Evolutionary conservation across 768 basidiomycete genomes (phyloP).

Genomic region (Russula vinacea): DNA sequence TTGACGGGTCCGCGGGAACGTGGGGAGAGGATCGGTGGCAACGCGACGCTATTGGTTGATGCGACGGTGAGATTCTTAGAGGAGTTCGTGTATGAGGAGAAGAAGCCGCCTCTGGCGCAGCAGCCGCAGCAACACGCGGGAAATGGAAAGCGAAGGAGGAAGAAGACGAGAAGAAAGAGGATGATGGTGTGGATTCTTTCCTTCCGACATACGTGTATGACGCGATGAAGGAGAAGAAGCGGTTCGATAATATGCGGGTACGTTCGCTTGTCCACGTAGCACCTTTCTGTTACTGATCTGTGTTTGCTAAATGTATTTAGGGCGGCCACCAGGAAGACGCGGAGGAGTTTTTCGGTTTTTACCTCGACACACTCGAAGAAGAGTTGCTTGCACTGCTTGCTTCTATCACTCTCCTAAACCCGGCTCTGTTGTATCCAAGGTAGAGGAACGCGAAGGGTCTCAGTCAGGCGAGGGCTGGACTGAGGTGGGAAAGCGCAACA

Average conservation of each 20-base stretch:
- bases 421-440: slow-evolving; percentile 32
- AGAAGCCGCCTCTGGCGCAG: slow-evolving; percentile 32
- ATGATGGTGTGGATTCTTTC: slow-evolving; percentile 62
- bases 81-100: slow-evolving; percentile 55
- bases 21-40: slow-evolving; percentile 33
- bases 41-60: slow-evolving; percentile 55
- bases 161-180: slow-evolving; percentile 46
- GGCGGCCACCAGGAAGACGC: slow-evolving; percentile 97
- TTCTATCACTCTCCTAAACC: slow-evolving; percentile 46
- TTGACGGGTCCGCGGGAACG: slow-evolving; percentile 37
- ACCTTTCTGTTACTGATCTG: neutral
- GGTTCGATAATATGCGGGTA: slow-evolving; percentile 90
- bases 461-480: slow-evolving; percentile 74
- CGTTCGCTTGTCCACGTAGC: slow-evolving; percentile 33
- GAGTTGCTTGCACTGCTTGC: slow-evolving; percentile 72
- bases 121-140: slow-evolving; percentile 22
- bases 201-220: slow-evolving; percentile 86
- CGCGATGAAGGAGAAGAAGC: slow-evolving; percentile 88
- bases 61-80: slow-evolving; percentile 71
- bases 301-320: slow-evolving; percentile 37
- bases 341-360: slow-evolving; percentile 98
- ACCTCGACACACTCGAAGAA: slow-evolving; percentile 91
- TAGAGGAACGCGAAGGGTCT: slow-evolving; percentile 47
- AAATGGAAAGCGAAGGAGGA: slow-evolving; percentile 43
- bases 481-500: slow-evolving; percentile 89